phyloP scores from a whole-genome alignment of 208 protist genomes.

The Entamoeba invadens region DNA sequence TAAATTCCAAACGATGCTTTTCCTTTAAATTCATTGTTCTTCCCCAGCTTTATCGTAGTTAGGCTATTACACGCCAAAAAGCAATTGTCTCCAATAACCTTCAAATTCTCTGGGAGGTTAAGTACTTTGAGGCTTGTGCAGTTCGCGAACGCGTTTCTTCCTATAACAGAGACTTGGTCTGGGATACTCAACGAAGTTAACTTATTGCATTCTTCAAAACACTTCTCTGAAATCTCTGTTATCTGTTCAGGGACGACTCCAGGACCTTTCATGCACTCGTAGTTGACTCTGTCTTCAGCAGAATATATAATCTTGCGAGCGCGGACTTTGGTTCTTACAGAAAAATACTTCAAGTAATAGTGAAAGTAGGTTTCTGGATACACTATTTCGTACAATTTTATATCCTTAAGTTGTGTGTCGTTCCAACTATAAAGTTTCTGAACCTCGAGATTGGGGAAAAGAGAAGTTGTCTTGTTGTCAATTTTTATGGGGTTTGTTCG shows the following conservation, averaged over 20 bases:
- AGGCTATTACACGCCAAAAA: background rate
- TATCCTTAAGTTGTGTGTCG: background rate
- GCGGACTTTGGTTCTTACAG: background rate
- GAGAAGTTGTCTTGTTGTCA: background rate
- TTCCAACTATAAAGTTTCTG: background rate
- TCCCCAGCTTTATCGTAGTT: background rate
- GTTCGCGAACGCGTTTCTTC: background rate
- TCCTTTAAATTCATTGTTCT: background rate
- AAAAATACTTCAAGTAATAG: background rate
- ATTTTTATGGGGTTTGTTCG: background rate
- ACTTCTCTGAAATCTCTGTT: background rate
- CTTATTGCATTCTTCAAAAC: background rate
- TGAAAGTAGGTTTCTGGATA: background rate
- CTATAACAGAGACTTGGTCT: background rate
- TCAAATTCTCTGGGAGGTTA: background rate
- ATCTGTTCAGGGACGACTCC: background rate
- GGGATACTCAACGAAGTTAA: background rate
- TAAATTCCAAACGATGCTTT: background rate
- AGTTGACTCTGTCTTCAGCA: background rate
- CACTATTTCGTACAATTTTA: background rate
- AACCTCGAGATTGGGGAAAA: background rate
- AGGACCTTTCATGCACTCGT: background rate
- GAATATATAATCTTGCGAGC: background rate
- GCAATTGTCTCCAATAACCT: background rate
- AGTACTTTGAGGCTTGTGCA: background rate